Conservation (phyloP, 495 filamentous ascomycete genomes). For the Penicillium atrosanguineum region DNA sequence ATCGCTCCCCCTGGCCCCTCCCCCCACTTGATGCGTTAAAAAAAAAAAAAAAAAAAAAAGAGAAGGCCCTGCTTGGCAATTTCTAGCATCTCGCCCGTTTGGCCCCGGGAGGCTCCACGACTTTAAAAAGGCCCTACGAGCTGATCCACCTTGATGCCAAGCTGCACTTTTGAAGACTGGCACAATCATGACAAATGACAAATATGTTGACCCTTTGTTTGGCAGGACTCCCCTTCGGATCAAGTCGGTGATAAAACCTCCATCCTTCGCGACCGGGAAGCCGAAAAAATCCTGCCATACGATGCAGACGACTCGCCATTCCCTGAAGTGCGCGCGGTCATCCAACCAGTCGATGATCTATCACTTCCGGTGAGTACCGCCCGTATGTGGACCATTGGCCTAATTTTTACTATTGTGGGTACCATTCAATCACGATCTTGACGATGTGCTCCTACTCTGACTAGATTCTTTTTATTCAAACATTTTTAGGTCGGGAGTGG, state of each 20-base stretch:
- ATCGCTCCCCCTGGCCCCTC: not conserved
- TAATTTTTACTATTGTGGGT: conserved; percentile 57
- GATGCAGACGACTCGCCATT: conserved; percentile 67
- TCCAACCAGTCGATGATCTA: conserved; percentile 58
- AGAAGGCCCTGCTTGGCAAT: not conserved
- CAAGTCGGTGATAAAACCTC: conserved; percentile 9
- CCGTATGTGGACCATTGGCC: conserved; percentile 70
- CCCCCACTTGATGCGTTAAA: not conserved
- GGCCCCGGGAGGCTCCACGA: not conserved
- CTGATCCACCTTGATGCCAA: not conserved
- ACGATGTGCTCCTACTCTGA: not conserved
- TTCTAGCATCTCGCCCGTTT: not conserved
- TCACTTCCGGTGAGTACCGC: conserved; percentile 65
- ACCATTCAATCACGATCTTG: not conserved
- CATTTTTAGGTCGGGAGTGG: conserved; percentile 53
- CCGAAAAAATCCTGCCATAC: conserved; percentile 36
- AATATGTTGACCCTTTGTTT: not conserved
- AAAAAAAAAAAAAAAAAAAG: not conserved
- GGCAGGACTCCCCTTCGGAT: conserved; percentile 10
- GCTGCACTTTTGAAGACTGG: not conserved
- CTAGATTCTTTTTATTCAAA: not conserved
- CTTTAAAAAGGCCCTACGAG: not conserved
- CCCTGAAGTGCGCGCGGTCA: conserved; percentile 55
- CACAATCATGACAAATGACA: not conserved
- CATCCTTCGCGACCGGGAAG: conserved; percentile 39